Base-by-base conservation (phyloP, 495 filamentous ascomycete genomes). In the Pseudevernia furfuracea region DNA sequence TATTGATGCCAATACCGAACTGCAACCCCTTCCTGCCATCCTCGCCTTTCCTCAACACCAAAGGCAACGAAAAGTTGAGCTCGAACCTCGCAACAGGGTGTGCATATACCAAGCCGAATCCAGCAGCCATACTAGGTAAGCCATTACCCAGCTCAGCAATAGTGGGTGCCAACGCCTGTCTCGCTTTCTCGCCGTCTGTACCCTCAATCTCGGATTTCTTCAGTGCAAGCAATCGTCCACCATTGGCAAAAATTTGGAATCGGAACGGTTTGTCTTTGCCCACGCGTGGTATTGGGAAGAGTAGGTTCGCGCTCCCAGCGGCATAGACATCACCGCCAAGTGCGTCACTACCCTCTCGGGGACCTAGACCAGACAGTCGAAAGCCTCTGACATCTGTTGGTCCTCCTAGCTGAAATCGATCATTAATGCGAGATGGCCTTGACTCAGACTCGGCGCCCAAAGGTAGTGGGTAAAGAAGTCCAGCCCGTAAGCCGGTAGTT, bases 311-410 rank as follows among this genome's bases (percentile, higher is more conserved):
- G 65, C 90, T 88, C 19, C 87, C 92, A 14, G 95, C 92, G 44
- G 91, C 87, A 71, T 91, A 97, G 11, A 95, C 77, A 74, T 98
- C 94, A 7, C 94, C 94, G 19, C 94, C 94, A 7, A 96, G 85
- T 5, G 91, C 84, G 75, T 97, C 94, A 17, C 73, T 66, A 4
- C 90, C 89, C 70, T 97, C 94, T 66, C 84, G 89, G 7, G 93
- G 91, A 17, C 94, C 94, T 19, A 97, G 80, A 6, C 95, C 95
- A 28, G 84, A 87, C 44, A 96, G 82, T 37, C 89, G 87, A 81
- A 97, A 98, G 8, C 93, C 94, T 59, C 94, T 88, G 37, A 98
- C 90, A 72, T 96, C 91, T 28, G 91, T 96, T 0, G 94, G 92
- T 0, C 95, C 94, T 55, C 94, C 94, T 46, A 98, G 90, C 59